Conservation (phyloP, 352 stramenopile species). For the Thalassiosira ordinaria region DNA sequence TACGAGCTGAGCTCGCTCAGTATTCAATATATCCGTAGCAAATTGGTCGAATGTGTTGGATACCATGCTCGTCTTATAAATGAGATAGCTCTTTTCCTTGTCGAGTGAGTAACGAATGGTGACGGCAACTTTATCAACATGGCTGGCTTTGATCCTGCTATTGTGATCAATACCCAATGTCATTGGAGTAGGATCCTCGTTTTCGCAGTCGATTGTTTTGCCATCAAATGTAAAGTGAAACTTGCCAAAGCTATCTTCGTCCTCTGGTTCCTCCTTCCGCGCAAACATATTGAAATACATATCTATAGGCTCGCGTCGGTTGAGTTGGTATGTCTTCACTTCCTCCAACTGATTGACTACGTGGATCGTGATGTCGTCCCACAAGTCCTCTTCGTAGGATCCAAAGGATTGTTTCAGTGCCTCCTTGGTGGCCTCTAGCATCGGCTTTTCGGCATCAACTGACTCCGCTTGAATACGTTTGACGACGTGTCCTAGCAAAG, state of each 20-base stretch:
- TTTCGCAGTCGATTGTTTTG: background rate
- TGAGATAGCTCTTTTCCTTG: background rate
- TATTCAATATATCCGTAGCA: background rate
- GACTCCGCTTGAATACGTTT: background rate
- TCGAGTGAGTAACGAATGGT: constrained; percentile 13
- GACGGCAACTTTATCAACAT: constrained; percentile 8
- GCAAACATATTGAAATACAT: too few species aligned
- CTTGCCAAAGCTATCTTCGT: constrained; percentile 1
- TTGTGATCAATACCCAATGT: constrained; percentile 2
- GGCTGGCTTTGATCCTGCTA: constrained; percentile 6
- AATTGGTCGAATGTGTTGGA: constrained; percentile 7
- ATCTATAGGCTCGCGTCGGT: constrained; percentile 10
- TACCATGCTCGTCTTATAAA: constrained; percentile 21
- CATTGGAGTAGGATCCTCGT: background rate
- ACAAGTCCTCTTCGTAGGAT: constrained; percentile 7
- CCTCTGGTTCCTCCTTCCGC: too few species aligned
- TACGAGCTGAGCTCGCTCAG: background rate
- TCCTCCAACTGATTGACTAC: constrained; percentile 9
- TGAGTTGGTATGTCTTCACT: background rate
- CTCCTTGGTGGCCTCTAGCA: constrained; percentile 5
- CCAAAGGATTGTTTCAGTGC: constrained; percentile 7
- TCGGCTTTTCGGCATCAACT: background rate
- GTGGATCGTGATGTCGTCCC: background rate
- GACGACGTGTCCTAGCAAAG: constrained; percentile 7
- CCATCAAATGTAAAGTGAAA: constrained; percentile 18